A percentile compares a stretch with the other conserved stretches of the same genome.
These are phyloP conservation scores for Hyaloperonospora arabidopsidis DNA, from an alignment of 352 stramenopile species.

Conservation along the genomic window DNA sequence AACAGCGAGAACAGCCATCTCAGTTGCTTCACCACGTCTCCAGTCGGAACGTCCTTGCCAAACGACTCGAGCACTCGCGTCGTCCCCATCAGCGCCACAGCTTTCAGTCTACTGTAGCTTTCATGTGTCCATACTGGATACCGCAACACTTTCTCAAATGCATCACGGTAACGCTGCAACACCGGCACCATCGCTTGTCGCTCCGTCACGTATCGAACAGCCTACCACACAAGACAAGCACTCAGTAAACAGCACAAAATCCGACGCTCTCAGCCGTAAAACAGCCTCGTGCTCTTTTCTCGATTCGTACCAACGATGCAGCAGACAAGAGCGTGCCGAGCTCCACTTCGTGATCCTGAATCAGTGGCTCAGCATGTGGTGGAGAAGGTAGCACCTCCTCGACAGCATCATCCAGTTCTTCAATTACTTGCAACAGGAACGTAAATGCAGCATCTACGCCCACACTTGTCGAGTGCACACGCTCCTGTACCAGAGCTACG, in stretches of 20 bases:
- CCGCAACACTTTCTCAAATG: slow-evolving; percentile 44
- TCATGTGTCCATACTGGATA: slow-evolving; percentile 40
- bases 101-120: slow-evolving; percentile 29
- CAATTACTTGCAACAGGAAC: slow-evolving; percentile 58
- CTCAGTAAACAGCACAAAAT: background rate
- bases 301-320: slow-evolving; percentile 36
- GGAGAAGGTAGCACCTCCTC: slow-evolving; percentile 26
- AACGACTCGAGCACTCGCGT: slow-evolving; percentile 68
- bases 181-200: slow-evolving; percentile 49
- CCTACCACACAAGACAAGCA: slow-evolving; percentile 24
- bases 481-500: slow-evolving; percentile 60
- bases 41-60: slow-evolving; percentile 25
- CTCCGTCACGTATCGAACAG: slow-evolving; percentile 70
- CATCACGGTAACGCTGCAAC: slow-evolving; percentile 41
- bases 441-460: slow-evolving; percentile 46
- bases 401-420: slow-evolving; percentile 54
- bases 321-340: slow-evolving; percentile 61
- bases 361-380: slow-evolving; percentile 22
- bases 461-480: slow-evolving; percentile 62
- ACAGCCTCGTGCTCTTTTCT: background rate
- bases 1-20: slow-evolving; percentile 52
- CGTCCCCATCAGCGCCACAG: slow-evolving; percentile 58
- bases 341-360: slow-evolving; percentile 57
- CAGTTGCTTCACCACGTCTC: slow-evolving; percentile 39
- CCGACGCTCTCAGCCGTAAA: background rate